Evolutionary conservation across 1,284 basidiomycete species (phyloP), one percentile per base, ranked within the genome.

Genomic region (Ustilago bromivora): DNA sequence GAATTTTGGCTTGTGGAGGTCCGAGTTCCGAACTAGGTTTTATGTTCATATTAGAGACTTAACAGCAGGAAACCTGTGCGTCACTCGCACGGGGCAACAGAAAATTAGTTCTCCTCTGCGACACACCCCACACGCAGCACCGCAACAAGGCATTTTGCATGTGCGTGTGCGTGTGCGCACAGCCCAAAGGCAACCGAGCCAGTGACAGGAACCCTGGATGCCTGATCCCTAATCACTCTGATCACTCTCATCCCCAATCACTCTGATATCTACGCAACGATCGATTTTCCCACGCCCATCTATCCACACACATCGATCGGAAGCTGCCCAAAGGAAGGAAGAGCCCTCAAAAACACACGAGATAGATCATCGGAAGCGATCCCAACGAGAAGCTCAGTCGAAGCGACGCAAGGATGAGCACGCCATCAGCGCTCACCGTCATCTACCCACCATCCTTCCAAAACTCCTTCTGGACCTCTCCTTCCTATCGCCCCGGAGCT

Each of bases 381-480:
- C 23, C 23, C 23, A 28, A 28, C 23, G 23, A 28, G 23, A 28
- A 28, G 23, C 23, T 28, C 23, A 28, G 23, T 28, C 23, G 23
- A 28, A 28, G 23, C n/a, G 46, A 61, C 47, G 12, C 58, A 19
- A 67, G 6, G 61, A 85, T 84, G 84, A 82, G 82, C 43, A 61
- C 77, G 11, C 78, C 81, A 10, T 79, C 83, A 23, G 57, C 65
- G 31, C 76, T 84, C 32, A 79, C 67, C 28, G 76, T 85, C 31
- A 56, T 75, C 11, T 80, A 85, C 66, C 83, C 82, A 49, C 75
- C 78, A 11, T 75, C 73, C 1, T 83, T 85, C 57, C 53, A 69
- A 7, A 80, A 78, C 61, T 83, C 80, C 36, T 85, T 85, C 66
- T 85, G 84, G 84, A 77, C 84, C 10, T 57, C 65, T 52, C 82